A percentile compares a stretch with the other conserved stretches of the same genome.
Conservation (phyloP, 306 rosid species). For the Cercis canadensis region DNA sequence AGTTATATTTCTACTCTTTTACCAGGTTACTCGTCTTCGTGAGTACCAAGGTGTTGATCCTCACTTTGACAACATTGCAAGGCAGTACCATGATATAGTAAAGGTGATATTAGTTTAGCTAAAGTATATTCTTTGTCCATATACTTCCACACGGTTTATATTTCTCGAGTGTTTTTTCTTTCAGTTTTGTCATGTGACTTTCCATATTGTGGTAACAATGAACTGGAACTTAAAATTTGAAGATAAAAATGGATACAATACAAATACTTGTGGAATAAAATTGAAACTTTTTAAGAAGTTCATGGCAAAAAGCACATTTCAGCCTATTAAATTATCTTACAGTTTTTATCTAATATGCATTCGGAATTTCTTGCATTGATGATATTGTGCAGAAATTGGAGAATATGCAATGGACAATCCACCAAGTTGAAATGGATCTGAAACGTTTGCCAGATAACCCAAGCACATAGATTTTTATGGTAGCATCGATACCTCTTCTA, state of each 20-base stretch:
- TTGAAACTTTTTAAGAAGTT: conserved; percentile 6
- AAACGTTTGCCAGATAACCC: conserved; percentile 70
- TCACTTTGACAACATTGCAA: conserved; percentile 81
- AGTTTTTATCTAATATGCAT: neutral
- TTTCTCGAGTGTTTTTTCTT: conserved; percentile 18
- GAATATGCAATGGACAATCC: conserved; percentile 94
- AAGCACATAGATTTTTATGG: conserved; percentile 37
- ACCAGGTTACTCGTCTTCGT: conserved; percentile 80
- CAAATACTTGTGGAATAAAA: neutral
- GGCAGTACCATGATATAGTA: conserved; percentile 81
- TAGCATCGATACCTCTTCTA: conserved; percentile 1
- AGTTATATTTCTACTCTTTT: conserved; percentile 26
- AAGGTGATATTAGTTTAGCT: conserved; percentile 49
- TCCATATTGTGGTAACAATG: too few species aligned
- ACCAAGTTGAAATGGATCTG: conserved; percentile 91
- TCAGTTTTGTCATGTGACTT: too few species aligned
- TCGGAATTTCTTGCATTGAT: neutral
- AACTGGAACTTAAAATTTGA: conserved; percentile 1
- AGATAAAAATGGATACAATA: neutral
- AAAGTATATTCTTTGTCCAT: conserved; percentile 5
- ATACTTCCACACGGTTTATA: neutral
- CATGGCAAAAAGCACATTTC: neutral
- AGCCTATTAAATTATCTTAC: conserved; percentile 1
- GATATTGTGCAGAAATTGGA: conserved; percentile 73
- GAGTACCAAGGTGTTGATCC: conserved; percentile 98